Conservation (phyloP, 2,329 filamentous ascomycete genomes). For the Hortaea sp. region DNA sequence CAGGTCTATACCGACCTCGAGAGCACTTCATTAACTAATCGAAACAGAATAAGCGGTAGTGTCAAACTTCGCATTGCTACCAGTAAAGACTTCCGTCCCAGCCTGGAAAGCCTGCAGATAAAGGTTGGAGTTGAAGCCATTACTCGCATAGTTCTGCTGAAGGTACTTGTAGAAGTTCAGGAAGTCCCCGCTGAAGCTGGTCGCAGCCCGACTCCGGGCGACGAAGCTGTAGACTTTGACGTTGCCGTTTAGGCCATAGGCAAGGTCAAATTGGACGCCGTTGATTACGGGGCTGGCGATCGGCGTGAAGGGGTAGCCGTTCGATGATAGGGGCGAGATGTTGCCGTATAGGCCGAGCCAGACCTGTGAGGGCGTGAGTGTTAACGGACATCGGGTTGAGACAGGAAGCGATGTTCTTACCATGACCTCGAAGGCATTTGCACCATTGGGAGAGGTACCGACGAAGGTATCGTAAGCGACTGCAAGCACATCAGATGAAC, state of each 20-base stretch:
- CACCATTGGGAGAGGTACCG: conserved; percentile 35
- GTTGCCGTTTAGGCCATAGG: conserved; percentile 8
- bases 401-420: conserved; percentile 24
- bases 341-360: conserved; percentile 10
- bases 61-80: conserved; percentile 6
- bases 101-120: conserved; percentile 7
- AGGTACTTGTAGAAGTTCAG: conserved; percentile 2
- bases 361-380: neutral
- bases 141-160: conserved; percentile 2
- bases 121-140: conserved; percentile 3
- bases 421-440: conserved; percentile 51
- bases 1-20: neutral
- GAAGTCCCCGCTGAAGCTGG: conserved; percentile 3
- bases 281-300: conserved; percentile 7
- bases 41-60: conserved; percentile 4
- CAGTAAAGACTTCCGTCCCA: conserved; percentile 9
- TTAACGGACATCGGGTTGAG: conserved; percentile 2
- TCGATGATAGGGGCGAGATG: conserved; percentile 10
- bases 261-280: conserved; percentile 7
- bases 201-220: conserved; percentile 7
- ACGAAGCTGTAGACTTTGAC: conserved; percentile 9
- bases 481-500: conserved; percentile 33
- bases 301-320: conserved; percentile 12
- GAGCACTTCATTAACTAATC: neutral
- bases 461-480: conserved; percentile 56